These are phyloP conservation scores for Kwoniella botswanensis DNA, from an alignment of 768 basidiomycete genomes.

Conservation along the genomic window DNA sequence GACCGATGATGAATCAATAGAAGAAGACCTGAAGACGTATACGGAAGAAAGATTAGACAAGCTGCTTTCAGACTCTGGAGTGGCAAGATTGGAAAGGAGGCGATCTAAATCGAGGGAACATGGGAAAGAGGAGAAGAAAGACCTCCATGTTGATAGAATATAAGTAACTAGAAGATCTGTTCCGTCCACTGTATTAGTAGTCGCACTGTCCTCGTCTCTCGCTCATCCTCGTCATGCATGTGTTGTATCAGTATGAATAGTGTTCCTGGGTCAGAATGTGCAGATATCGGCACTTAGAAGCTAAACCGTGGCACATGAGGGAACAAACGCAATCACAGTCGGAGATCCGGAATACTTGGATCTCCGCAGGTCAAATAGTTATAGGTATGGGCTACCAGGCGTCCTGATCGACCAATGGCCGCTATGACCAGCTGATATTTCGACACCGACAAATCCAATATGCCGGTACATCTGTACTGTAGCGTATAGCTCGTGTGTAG, in stretches of 20 bases:
- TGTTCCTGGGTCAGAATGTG: too few species aligned
- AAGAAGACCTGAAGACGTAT: conserved; percentile 32
- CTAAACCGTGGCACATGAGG: too few species aligned
- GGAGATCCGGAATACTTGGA: too few species aligned
- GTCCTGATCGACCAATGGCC: too few species aligned
- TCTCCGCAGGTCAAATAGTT: too few species aligned
- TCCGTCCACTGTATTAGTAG: neutral
- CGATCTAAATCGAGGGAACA: conserved; percentile 8
- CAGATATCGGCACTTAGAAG: too few species aligned
- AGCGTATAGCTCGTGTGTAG: too few species aligned
- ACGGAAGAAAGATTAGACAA: conserved; percentile 45
- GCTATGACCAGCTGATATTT: too few species aligned
- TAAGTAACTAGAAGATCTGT: neutral
- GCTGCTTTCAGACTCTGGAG: conserved; percentile 38
- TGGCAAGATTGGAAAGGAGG: conserved; percentile 23
- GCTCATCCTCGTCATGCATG: neutral
- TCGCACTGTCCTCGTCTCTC: neutral
- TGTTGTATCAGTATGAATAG: conserved; percentile 1
- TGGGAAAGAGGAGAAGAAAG: conserved; percentile 23
- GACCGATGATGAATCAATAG: conserved; percentile 44
- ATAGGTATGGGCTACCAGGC: too few species aligned
- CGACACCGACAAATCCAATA: too few species aligned
- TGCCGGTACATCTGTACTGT: too few species aligned
- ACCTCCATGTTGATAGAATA: conserved; percentile 29
- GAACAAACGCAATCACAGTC: too few species aligned